phyloP scores from a whole-genome alignment of 1,139 yeast genomes.

The Saccharomyces pastorianus region DNA sequence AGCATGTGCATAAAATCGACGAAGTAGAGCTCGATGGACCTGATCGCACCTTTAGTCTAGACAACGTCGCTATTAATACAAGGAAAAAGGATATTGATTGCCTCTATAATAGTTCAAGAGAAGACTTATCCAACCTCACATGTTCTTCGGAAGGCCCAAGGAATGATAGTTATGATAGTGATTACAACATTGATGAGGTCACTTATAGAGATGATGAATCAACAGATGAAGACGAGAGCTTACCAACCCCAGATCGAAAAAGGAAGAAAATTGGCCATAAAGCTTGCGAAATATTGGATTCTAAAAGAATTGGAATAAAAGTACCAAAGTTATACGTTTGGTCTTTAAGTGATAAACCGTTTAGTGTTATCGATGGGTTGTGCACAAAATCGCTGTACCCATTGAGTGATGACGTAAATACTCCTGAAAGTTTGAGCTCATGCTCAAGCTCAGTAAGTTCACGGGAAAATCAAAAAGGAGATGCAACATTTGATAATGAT shows the following conservation, averaged over 20 bases:
- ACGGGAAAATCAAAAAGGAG: not conserved
- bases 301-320: conserved; percentile 73
- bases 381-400: conserved; percentile 71
- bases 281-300: conserved; percentile 78
- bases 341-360: conserved; percentile 78
- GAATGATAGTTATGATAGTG: conserved; percentile 10
- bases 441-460: not conserved
- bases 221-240: conserved; percentile 77
- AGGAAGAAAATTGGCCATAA: conserved; percentile 55
- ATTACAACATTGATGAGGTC: conserved; percentile 23
- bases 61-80: not conserved
- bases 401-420: conserved; percentile 17
- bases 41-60: not conserved
- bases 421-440: not conserved
- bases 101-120: not conserved
- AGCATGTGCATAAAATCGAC: not conserved
- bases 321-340: conserved; percentile 93
- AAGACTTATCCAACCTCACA: not conserved
- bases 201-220: conserved; percentile 57
- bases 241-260: conserved; percentile 59
- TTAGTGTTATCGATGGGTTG: conserved; percentile 88
- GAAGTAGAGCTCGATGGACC: not conserved
- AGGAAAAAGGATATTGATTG: not conserved
- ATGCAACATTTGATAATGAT: not conserved
- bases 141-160: not conserved